phyloP scores from a whole-genome alignment of 805 yeast species.

The Wickerhamomyces tratensis region DNA sequence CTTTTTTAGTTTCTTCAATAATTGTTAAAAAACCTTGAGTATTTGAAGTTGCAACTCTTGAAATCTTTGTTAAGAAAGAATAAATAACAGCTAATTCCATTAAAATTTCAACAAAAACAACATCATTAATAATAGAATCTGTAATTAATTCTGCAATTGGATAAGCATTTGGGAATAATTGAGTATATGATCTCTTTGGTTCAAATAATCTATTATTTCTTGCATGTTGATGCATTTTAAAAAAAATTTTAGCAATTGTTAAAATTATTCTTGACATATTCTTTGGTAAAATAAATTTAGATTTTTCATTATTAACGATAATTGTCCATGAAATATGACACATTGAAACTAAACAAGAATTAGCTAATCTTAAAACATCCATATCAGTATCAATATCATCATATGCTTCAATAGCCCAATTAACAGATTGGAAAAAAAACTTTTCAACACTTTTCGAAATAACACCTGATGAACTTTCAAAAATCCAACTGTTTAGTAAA shows the following conservation, averaged over 20 bases:
- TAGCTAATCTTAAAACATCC: slow-evolving; percentile 56
- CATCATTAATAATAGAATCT: slow-evolving; percentile 68
- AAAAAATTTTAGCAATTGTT: slow-evolving; percentile 38
- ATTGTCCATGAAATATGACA: slow-evolving; percentile 29
- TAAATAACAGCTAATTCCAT: slow-evolving; percentile 61
- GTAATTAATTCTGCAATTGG: slow-evolving; percentile 60
- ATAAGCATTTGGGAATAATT: slow-evolving; percentile 54
- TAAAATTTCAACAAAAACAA: slow-evolving; percentile 58
- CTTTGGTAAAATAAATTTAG: slow-evolving; percentile 29
- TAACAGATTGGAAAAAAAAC: slow-evolving; percentile 37
- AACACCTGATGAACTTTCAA: slow-evolving; percentile 18
- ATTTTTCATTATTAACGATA: slow-evolving; percentile 22
- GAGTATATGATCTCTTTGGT: slow-evolving; percentile 56
- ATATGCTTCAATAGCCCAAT: slow-evolving; percentile 52
- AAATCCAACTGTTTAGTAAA: slow-evolving; percentile 29
- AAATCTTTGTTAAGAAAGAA: slow-evolving; percentile 42
- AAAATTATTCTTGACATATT: slow-evolving; percentile 46
- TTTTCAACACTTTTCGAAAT: slow-evolving; percentile 26
- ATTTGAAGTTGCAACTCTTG: slow-evolving; percentile 28
- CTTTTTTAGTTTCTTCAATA: slow-evolving; percentile 23
- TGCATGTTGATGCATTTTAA: slow-evolving; percentile 41
- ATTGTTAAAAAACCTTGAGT: slow-evolving; percentile 34
- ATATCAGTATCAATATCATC: slow-evolving; percentile 37
- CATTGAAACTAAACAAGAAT: slow-evolving; percentile 44
- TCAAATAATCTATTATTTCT: slow-evolving; percentile 30